Evolutionary conservation across 2,329 filamentous ascomycete genomes (phyloP).

Genomic region (Alternaria viburni): DNA sequence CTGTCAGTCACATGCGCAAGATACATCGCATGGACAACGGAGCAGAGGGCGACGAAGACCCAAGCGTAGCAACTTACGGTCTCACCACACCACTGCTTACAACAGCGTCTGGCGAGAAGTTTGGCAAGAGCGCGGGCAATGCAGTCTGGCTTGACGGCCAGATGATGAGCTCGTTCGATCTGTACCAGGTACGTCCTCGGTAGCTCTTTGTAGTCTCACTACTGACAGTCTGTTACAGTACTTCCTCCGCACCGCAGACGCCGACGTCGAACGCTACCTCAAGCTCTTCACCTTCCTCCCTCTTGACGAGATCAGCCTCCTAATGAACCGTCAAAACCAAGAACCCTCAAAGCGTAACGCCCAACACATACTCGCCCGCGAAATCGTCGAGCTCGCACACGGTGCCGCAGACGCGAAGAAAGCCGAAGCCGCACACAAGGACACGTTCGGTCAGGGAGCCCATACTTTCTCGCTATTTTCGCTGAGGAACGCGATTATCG

Average conservation of each 20-base stretch:
- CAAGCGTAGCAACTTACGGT: conserved; percentile 68
- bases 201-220: too few relatives aligned
- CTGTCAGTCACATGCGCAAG: conserved; percentile 75
- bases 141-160: conserved; percentile 88
- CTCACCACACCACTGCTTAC: conserved; percentile 92
- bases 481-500: conserved; percentile 27
- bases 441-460: conserved; percentile 50
- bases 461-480: conserved; percentile 36
- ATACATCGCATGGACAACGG: conserved; percentile 20
- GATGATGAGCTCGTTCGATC: conserved; percentile 80
- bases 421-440: conserved; percentile 64
- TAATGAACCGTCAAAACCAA: conserved; percentile 71
- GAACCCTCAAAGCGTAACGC: conserved; percentile 76
- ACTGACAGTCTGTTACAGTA: too few relatives aligned
- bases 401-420: conserved; percentile 68
- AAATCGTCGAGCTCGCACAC: conserved; percentile 82
- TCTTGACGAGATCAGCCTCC: conserved; percentile 66
- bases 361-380: conserved; percentile 81
- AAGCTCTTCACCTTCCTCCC: conserved; percentile 92
- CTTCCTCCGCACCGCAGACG: conserved; percentile 82
- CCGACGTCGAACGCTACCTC: conserved; percentile 79
- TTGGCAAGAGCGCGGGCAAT: conserved; percentile 94
- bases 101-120: conserved; percentile 83
- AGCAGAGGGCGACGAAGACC: conserved; percentile 38
- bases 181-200: conserved; percentile 92